A percentile compares a stretch with the other conserved stretches of the same genome.
Conservation (phyloP, 208 protist genomes). For the Leishmania tarentolae region DNA sequence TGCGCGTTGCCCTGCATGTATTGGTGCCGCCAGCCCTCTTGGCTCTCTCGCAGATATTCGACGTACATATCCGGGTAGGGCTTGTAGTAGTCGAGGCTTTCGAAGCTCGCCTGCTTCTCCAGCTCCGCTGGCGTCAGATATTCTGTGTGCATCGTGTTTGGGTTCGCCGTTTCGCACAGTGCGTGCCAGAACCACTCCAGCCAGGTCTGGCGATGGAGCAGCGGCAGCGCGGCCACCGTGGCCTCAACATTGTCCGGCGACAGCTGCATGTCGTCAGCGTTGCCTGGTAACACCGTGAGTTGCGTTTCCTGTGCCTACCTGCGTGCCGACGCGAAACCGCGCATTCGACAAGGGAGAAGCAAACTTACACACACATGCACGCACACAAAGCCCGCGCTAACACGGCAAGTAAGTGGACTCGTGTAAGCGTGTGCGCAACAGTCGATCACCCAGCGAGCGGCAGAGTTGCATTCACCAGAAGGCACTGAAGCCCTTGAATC, state of each 20-base stretch:
- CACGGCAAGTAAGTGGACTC: background rate
- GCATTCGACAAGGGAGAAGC: background rate
- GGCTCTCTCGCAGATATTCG: slow-evolving; percentile 55
- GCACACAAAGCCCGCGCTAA: too few species aligned
- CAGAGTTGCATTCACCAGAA: background rate
- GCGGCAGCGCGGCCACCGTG: slow-evolving; percentile 9
- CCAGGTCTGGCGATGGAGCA: slow-evolving; percentile 9
- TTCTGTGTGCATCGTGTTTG: slow-evolving; percentile 48
- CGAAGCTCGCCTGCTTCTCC: slow-evolving; percentile 70
- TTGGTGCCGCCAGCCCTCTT: slow-evolving; percentile 15
- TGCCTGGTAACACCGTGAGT: background rate
- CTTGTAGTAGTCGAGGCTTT: slow-evolving; percentile 87
- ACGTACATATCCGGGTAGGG: slow-evolving; percentile 86
- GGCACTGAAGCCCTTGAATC: background rate
- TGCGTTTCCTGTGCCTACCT: background rate
- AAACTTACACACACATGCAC: background rate
- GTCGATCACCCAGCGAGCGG: too few species aligned
- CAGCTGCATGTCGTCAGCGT: slow-evolving; percentile 5
- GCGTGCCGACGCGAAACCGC: too few species aligned
- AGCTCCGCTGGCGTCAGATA: slow-evolving; percentile 49
- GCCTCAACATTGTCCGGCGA: slow-evolving; percentile 14
- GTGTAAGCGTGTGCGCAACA: background rate
- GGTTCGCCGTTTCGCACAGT: slow-evolving; percentile 71
- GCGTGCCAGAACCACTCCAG: slow-evolving; percentile 28
- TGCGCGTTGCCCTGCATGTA: slow-evolving; percentile 8